A percentile compares a stretch with the other conserved stretches of the same genome.
These are phyloP conservation scores for Limnanthes douglasii DNA, from an alignment of 345 rosid genomes.

Conservation along the genomic window DNA sequence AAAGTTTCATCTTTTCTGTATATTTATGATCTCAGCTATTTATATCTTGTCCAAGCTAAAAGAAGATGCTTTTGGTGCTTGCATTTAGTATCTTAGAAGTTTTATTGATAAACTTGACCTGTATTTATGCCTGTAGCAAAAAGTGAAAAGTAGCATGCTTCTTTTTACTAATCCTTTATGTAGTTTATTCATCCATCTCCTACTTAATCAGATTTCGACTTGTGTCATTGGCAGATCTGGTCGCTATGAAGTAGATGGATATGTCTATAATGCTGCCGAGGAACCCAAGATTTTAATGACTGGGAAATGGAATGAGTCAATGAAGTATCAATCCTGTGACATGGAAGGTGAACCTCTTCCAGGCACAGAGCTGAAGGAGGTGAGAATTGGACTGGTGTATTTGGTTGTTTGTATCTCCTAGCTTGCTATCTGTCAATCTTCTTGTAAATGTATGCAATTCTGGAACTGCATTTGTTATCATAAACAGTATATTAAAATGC, in stretches of 20 bases:
- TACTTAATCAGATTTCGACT: not conserved
- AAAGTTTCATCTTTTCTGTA: too few relatives aligned
- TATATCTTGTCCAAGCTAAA: too few relatives aligned
- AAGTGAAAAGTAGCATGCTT: too few relatives aligned
- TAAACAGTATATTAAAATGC: too few relatives aligned
- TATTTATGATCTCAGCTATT: conserved; percentile 5
- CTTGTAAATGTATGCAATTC: not conserved
- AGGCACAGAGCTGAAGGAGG: conserved; percentile 73
- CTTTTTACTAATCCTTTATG: too few relatives aligned
- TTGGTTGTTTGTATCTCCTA: not conserved
- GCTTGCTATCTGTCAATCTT: not conserved
- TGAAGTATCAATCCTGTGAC: conserved; percentile 74
- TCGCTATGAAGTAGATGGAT: conserved; percentile 81
- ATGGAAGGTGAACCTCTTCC: conserved; percentile 66
- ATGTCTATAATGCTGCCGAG: conserved; percentile 60
- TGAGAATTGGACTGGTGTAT: conserved; percentile 6
- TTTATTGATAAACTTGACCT: too few relatives aligned
- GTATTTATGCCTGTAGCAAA: too few relatives aligned
- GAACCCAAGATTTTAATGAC: conserved; percentile 82
- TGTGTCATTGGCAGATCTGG: conserved; percentile 45
- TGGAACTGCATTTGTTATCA: too few relatives aligned
- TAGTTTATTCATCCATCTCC: not conserved
- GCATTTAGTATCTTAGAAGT: too few relatives aligned
- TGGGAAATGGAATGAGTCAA: conserved; percentile 69
- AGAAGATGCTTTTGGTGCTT: too few relatives aligned